These are phyloP conservation scores for Blastobotrys serpentis DNA, from an alignment of 1,139 yeast species.

Conservation along the genomic window DNA sequence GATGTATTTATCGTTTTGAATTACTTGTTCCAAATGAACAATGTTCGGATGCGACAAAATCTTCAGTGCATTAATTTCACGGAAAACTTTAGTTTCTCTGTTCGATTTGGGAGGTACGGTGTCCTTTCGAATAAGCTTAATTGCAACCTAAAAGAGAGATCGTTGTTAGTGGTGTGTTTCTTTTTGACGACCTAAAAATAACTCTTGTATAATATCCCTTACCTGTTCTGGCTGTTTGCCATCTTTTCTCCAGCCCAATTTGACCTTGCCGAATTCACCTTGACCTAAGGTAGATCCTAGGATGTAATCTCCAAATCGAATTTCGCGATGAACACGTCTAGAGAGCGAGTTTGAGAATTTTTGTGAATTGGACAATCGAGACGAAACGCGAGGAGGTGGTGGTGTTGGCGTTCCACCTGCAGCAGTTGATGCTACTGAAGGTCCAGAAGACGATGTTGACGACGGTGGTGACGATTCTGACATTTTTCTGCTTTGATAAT, in stretches of 20 bases:
- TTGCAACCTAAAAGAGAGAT: slow-evolving; percentile 70
- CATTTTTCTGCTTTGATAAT: slow-evolving; percentile 12
- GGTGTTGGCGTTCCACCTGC: background rate
- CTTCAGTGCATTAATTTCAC: slow-evolving; percentile 90
- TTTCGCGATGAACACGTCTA: slow-evolving; percentile 35
- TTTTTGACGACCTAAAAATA: slow-evolving; percentile 78
- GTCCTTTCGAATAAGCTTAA: slow-evolving; percentile 84
- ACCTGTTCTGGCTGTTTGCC: slow-evolving; percentile 55
- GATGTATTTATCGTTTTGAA: slow-evolving; percentile 90
- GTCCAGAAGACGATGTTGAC: background rate
- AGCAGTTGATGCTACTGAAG: background rate
- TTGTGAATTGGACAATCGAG: slow-evolving; percentile 31
- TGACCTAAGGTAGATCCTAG: slow-evolving; percentile 95
- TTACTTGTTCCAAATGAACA: slow-evolving; percentile 84
- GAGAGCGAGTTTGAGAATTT: slow-evolving; percentile 29
- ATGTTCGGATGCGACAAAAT: slow-evolving; percentile 89
- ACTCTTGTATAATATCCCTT: background rate
- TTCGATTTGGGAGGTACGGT: slow-evolving; percentile 80
- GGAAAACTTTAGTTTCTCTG: slow-evolving; percentile 81
- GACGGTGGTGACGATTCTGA: slow-evolving; percentile 19
- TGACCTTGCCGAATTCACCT: slow-evolving; percentile 97
- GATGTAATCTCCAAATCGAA: slow-evolving; percentile 79
- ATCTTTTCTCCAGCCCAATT: slow-evolving; percentile 92
- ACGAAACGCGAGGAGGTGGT: slow-evolving; percentile 29
- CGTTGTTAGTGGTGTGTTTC: background rate